These are phyloP conservation scores for Hanseniaspora pseudoguilliermondii DNA, from an alignment of 805 yeast species.

Conservation along the genomic window DNA sequence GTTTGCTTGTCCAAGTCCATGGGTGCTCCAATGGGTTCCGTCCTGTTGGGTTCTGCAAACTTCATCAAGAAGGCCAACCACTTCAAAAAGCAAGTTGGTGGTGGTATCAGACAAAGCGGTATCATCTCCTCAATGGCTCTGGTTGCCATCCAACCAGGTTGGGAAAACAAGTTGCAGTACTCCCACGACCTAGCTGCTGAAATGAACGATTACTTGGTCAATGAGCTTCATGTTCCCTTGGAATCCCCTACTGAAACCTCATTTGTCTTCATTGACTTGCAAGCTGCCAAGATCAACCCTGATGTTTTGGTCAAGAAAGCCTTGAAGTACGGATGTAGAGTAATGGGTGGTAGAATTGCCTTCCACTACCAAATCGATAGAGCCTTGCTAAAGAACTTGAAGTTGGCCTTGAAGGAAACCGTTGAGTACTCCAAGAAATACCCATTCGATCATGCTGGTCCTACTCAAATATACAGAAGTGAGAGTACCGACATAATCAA, in stretches of 20 bases:
- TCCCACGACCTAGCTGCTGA: constrained; percentile 42
- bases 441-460: constrained; percentile 41
- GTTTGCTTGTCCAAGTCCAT: constrained; percentile 78
- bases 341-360: constrained; percentile 65
- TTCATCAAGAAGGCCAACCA: constrained; percentile 64
- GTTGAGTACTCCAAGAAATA: constrained; percentile 39
- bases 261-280: constrained; percentile 63
- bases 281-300: constrained; percentile 43
- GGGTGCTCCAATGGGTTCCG: constrained; percentile 90
- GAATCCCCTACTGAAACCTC: constrained; percentile 74
- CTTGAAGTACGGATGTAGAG: constrained; percentile 43
- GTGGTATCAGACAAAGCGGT: constrained; percentile 86
- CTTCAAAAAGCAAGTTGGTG: constrained; percentile 84
- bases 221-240: constrained; percentile 40
- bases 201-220: constrained; percentile 39
- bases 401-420: constrained; percentile 45
- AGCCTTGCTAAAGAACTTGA: constrained; percentile 44
- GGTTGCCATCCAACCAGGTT: constrained; percentile 63
- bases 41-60: constrained; percentile 53
- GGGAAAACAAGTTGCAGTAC: constrained; percentile 36
- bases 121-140: constrained; percentile 67
- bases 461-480: constrained; percentile 35
- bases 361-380: constrained; percentile 59
- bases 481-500: constrained; percentile 27
- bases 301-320: constrained; percentile 42